Conservation (phyloP, 352 stramenopile genomes). For the Globisporangium cylindrosporum region DNA sequence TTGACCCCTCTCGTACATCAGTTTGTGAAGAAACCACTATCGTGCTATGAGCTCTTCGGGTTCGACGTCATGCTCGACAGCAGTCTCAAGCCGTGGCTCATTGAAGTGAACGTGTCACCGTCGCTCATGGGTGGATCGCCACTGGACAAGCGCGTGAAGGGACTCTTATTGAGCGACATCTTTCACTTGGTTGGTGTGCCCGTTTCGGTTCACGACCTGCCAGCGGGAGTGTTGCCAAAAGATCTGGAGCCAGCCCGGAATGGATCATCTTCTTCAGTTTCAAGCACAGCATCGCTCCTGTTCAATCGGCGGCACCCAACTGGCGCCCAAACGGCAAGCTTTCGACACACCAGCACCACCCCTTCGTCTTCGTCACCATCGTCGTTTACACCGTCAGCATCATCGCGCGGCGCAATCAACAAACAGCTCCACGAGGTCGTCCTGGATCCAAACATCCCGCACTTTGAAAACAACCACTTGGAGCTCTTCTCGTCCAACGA, state of each 20-base stretch:
- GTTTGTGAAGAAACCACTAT: conserved; percentile 40
- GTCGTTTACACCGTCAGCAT: background rate
- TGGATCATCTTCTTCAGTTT: background rate
- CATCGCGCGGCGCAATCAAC: conserved; percentile 20
- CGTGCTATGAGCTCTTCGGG: conserved; percentile 74
- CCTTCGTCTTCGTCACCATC: background rate
- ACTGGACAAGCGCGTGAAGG: conserved; percentile 72
- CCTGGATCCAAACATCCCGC: conserved; percentile 33
- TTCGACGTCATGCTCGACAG: conserved; percentile 77
- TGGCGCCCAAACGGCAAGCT: background rate
- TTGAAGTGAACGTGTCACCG: conserved; percentile 76
- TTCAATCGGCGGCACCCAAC: background rate
- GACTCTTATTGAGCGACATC: conserved; percentile 75
- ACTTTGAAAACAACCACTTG: conserved; percentile 48
- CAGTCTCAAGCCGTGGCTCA: conserved; percentile 55
- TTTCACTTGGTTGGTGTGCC: conserved; percentile 74
- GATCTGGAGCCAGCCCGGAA: conserved; percentile 1
- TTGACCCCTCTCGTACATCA: conserved; percentile 58
- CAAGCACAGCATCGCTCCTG: background rate
- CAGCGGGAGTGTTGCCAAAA: conserved; percentile 24
- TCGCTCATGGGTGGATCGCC: conserved; percentile 79
- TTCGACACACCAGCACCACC: conserved; percentile 23
- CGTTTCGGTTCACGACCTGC: conserved; percentile 32
- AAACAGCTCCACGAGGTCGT: conserved; percentile 63
- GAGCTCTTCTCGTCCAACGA: conserved; percentile 51